Conservation (phyloP, 2,329 filamentous ascomycete genomes). For the Aspergillus fumigatiaffinis region DNA sequence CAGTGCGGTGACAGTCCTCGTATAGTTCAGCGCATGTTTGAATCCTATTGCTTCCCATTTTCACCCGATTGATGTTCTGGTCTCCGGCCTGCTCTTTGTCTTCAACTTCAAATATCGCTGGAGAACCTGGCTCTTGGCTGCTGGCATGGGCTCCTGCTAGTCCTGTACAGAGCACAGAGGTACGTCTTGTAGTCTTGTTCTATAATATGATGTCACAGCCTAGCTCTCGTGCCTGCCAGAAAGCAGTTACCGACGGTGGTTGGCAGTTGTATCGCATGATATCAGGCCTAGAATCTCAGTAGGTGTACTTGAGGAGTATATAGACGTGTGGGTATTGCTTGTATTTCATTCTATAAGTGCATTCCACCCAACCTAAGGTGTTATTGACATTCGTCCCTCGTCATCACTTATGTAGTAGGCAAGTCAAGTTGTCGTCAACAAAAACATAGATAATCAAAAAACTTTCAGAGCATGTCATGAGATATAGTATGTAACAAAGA, state of each 20-base stretch:
- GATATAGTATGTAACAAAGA: slow-evolving; percentile 8
- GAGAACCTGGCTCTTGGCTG: slow-evolving; percentile 8
- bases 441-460: slow-evolving; percentile 6
- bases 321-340: background rate
- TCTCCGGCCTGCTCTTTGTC: slow-evolving; percentile 14
- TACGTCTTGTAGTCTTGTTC: background rate
- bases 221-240: background rate
- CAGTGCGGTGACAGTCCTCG: slow-evolving; percentile 20
- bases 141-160: background rate
- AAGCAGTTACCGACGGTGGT: background rate
- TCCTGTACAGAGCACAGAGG: background rate
- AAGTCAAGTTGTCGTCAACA: background rate
- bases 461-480: slow-evolving; percentile 1
- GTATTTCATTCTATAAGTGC: background rate
- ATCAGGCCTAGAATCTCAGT: background rate
- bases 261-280: background rate
- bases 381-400: background rate
- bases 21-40: slow-evolving; percentile 23
- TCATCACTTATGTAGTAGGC: background rate
- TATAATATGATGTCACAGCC: background rate
- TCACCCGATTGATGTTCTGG: slow-evolving; percentile 12
- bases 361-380: background rate
- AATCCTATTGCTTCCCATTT: slow-evolving; percentile 16
- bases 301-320: background rate
- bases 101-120: slow-evolving; percentile 4